These are phyloP conservation scores for Lodderomyces theae DNA, from an alignment of 1,139 yeast species.

Conservation along the genomic window DNA sequence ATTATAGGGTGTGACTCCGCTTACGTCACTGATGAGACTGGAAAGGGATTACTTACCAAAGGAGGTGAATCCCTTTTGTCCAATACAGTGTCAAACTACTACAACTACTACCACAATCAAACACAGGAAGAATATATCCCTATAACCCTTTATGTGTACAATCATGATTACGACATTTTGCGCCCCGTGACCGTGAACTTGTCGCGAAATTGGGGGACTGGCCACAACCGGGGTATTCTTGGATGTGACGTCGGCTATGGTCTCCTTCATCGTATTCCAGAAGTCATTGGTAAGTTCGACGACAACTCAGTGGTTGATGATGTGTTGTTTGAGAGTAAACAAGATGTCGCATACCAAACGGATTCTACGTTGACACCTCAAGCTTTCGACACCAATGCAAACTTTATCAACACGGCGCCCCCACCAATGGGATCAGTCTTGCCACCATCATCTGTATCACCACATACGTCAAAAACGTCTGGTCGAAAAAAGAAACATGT, in stretches of 20 bases:
- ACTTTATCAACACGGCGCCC: slow-evolving; percentile 7
- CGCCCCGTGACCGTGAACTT: slow-evolving; percentile 78
- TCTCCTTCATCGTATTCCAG: slow-evolving; percentile 78
- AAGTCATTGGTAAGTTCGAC: slow-evolving; percentile 53
- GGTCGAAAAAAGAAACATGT: slow-evolving; percentile 32
- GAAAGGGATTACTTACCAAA: slow-evolving; percentile 61
- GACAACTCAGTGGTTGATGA: slow-evolving; percentile 33
- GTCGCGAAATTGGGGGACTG: slow-evolving; percentile 41
- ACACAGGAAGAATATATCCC: slow-evolving; percentile 37
- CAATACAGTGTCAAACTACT: slow-evolving; percentile 57
- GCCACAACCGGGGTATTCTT: slow-evolving; percentile 67
- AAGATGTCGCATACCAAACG: slow-evolving; percentile 12
- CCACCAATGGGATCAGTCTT: slow-evolving; percentile 13
- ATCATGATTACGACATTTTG: slow-evolving; percentile 79
- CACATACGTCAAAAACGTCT: slow-evolving; percentile 20
- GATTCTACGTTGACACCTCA: slow-evolving; percentile 8
- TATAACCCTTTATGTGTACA: slow-evolving; percentile 72
- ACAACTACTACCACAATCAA: slow-evolving; percentile 47
- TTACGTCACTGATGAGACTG: slow-evolving; percentile 47
- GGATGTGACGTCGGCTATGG: slow-evolving; percentile 98
- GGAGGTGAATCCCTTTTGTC: slow-evolving; percentile 86
- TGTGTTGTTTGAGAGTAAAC: slow-evolving; percentile 33
- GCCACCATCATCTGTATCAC: slow-evolving; percentile 13
- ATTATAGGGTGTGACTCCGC: slow-evolving; percentile 80
- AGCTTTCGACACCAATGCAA: slow-evolving; percentile 7